Conservation (phyloP, 2,329 filamentous ascomycete species). For the Aureobasidium melanogenum region DNA sequence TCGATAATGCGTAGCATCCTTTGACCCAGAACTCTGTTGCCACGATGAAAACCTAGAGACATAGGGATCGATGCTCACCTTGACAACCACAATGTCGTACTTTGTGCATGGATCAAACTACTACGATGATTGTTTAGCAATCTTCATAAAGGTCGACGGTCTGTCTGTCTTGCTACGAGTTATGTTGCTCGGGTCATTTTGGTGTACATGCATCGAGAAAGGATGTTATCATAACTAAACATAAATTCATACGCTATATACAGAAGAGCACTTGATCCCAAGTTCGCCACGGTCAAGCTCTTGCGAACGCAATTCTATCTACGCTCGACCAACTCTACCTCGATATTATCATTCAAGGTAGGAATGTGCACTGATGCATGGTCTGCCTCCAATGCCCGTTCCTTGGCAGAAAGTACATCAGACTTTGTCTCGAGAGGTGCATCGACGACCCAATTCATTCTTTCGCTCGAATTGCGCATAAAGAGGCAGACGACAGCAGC, state of each 20-base stretch:
- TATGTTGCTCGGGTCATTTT: too few species aligned
- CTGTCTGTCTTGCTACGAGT: too few species aligned
- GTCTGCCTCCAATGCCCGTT: not conserved
- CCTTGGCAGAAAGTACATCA: not conserved
- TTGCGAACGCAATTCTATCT: not conserved
- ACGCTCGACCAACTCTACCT: not conserved
- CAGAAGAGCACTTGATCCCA: not conserved
- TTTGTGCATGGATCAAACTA: too few species aligned
- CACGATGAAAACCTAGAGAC: not conserved
- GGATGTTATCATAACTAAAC: not conserved
- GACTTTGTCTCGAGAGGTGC: not conserved
- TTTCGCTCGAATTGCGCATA: not conserved
- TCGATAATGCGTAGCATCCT: not conserved
- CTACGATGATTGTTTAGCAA: too few species aligned
- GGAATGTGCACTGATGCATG: not conserved
- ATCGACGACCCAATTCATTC: slow-evolving; percentile 9
- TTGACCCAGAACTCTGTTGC: not conserved
- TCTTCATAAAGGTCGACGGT: too few species aligned
- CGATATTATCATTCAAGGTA: not conserved
- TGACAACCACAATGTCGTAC: too few species aligned
- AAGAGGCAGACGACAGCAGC: not conserved
- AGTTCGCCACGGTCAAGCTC: not conserved
- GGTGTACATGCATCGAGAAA: not conserved
- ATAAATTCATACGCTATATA: slow-evolving; percentile 1
- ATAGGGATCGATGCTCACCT: too few species aligned